Base-by-base conservation (phyloP, 2,329 filamentous ascomycete species). In the Tympanopsis confertula region DNA sequence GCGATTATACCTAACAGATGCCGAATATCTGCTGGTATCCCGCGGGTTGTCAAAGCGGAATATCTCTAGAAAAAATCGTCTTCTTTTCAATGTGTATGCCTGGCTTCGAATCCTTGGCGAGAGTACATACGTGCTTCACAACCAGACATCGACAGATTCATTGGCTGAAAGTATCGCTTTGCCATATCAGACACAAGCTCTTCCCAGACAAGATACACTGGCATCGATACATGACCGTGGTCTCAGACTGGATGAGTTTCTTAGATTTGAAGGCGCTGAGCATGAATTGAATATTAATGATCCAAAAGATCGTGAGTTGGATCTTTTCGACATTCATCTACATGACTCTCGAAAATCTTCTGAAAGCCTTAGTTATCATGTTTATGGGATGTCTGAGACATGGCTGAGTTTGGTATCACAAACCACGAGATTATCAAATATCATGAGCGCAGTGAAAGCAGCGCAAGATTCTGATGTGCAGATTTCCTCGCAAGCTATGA, bases 321-420 rank as follows among this genome's bases (percentile, higher is more conserved):
- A 51, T 2, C 46, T 58, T 13, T 46, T 54, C 26, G 59, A 62
- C 30, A 62, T 62, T n/a, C 58, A 63, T 38, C 48, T 61, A 1
- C 50, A 59, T 33, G 55, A 59, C 37, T 54, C 52, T 2, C 45
- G 55, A 7, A 50, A 47, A 5, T 55, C 50, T 26, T 46, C 50
- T 5, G 49, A 52, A 4, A 60, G 55, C 0, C 49, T 63, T 19
- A 62, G 59, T 41, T 52, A 51, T 30, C 51, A 62, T 17, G 54
- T 63, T 5, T 63, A 64, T 35, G 59, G 60, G 2, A 57, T 64
- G 12, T 52, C 59, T 0, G 61, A 64, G 35, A 61, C 57, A 10
- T 63, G 60, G 57, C 50, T 64, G 2, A 61, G 57, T 28, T 47
- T 63, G 2, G 49, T 65, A 7, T 64, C 61, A 1, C 60, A 63